A percentile compares a stretch with the other conserved stretches of the same genome.
Conservation (phyloP, 2,329 filamentous ascomycete species). For the Colletotrichum aenigma region DNA sequence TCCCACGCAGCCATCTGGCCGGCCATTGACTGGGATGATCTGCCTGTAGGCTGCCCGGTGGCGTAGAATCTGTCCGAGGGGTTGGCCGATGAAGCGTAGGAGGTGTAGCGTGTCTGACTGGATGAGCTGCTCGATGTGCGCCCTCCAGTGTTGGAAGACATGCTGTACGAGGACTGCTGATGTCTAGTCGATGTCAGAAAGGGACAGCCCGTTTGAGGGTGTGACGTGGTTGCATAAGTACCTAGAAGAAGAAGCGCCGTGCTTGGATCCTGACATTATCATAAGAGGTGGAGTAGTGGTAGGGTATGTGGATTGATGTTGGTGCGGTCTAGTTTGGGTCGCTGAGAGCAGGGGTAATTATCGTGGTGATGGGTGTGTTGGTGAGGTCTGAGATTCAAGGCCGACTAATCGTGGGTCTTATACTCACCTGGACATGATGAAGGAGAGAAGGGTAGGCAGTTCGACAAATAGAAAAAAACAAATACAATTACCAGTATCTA, state of each 20-base stretch:
- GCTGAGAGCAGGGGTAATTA: not conserved
- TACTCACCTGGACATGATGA: too few species aligned
- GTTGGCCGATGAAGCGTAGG: not conserved
- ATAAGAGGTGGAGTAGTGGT: not conserved
- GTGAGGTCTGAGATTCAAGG: not conserved
- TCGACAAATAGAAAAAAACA: not conserved
- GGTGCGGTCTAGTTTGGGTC: not conserved
- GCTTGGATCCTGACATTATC: not conserved
- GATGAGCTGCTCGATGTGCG: not conserved
- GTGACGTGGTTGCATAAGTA: not conserved
- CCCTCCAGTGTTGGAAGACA: conserved; percentile 4
- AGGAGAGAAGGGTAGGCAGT: too few species aligned
- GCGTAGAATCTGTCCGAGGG: conserved; percentile 1
- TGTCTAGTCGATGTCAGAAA: not conserved
- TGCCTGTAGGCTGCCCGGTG: not conserved
- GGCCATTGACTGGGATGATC: not conserved
- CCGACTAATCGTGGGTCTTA: not conserved
- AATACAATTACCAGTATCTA: not conserved
- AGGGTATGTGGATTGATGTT: not conserved
- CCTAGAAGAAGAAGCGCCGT: not conserved
- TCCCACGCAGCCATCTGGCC: not conserved
- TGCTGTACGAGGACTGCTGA: conserved; percentile 1
- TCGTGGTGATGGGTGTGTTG: not conserved
- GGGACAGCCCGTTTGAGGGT: not conserved
- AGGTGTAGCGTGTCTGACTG: not conserved